Evolutionary conservation across 2,329 filamentous ascomycete genomes (phyloP).

Genomic region (Ophiocordyceps sinensis): DNA sequence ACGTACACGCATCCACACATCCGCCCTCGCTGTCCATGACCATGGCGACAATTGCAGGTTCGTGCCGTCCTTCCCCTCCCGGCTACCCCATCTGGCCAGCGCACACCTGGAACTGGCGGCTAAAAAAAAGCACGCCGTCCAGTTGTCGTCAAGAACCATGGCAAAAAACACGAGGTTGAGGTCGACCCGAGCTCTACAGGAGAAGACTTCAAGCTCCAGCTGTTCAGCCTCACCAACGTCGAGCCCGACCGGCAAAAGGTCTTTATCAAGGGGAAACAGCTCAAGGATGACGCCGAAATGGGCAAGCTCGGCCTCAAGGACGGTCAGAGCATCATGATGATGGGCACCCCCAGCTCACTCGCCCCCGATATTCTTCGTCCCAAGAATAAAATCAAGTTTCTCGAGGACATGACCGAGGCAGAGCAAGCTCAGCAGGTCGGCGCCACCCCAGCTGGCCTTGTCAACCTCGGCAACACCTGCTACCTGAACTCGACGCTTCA

Average conservation of each 20-base stretch:
- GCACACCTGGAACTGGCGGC: not conserved
- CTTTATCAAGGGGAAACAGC: conserved; percentile 79
- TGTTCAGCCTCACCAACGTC: conserved; percentile 89
- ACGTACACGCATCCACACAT: not conserved
- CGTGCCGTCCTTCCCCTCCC: conserved; percentile 7
- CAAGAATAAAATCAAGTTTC: conserved; percentile 69
- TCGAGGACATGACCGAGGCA: conserved; percentile 96
- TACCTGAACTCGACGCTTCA: conserved; percentile 98
- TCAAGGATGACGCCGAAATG: conserved; percentile 90
- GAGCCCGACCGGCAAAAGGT: conserved; percentile 96
- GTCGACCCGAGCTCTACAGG: conserved; percentile 73
- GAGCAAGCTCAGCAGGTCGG: conserved; percentile 73
- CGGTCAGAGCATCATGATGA: conserved; percentile 85
- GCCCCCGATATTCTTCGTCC: conserved; percentile 51
- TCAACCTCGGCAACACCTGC: conserved; percentile 94
- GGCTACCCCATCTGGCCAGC: not conserved
- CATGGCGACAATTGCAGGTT: conserved; percentile 44
- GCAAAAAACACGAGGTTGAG: conserved; percentile 90
- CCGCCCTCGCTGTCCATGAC: conserved; percentile 6
- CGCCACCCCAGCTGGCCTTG: conserved; percentile 73
- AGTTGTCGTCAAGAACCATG: conserved; percentile 92
- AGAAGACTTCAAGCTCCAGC: conserved; percentile 88
- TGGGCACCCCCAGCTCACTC: conserved; percentile 70
- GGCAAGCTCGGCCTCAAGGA: conserved; percentile 73
- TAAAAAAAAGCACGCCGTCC: conserved; percentile 5